phyloP scores from a whole-genome alignment of 345 rosid species.

The Iberis pinnata region DNA sequence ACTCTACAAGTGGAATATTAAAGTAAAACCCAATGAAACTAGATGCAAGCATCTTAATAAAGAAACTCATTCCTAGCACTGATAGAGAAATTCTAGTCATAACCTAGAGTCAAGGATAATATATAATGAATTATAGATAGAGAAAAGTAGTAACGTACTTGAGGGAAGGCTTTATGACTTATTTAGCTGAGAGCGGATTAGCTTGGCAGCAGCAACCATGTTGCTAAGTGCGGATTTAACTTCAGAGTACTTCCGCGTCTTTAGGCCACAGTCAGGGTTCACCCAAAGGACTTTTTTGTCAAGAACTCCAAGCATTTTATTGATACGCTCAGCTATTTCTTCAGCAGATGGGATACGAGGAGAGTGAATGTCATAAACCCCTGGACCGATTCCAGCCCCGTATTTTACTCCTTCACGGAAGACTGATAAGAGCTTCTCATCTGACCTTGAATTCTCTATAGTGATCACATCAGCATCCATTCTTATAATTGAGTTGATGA shows the following conservation, averaged over 20 bases:
- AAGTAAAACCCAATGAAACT: background rate
- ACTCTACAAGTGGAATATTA: background rate
- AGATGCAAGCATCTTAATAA: background rate
- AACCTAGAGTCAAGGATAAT: too few species aligned
- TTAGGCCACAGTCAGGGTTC: constrained; percentile 62
- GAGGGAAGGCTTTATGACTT: constrained; percentile 17
- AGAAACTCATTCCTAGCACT: background rate
- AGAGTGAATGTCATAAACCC: constrained; percentile 61
- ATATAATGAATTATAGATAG: too few species aligned
- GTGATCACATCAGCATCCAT: constrained; percentile 71
- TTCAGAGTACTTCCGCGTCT: constrained; percentile 52
- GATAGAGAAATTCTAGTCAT: background rate
- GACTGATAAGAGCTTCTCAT: constrained; percentile 58
- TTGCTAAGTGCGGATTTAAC: constrained; percentile 51
- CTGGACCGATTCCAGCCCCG: constrained; percentile 59
- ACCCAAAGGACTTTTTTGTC: constrained; percentile 59
- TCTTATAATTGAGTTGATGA: constrained; percentile 52
- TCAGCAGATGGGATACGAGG: constrained; percentile 56
- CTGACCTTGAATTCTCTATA: constrained; percentile 59
- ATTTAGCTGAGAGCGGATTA: constrained; percentile 40
- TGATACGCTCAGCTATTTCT: constrained; percentile 54
- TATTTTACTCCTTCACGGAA: constrained; percentile 60
- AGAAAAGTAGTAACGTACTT: constrained; percentile 14
- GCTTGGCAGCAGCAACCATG: constrained; percentile 60
- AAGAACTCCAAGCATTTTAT: constrained; percentile 62